Base-by-base conservation (phyloP, 1,139 yeast genomes). In the Yarrowia galli region DNA sequence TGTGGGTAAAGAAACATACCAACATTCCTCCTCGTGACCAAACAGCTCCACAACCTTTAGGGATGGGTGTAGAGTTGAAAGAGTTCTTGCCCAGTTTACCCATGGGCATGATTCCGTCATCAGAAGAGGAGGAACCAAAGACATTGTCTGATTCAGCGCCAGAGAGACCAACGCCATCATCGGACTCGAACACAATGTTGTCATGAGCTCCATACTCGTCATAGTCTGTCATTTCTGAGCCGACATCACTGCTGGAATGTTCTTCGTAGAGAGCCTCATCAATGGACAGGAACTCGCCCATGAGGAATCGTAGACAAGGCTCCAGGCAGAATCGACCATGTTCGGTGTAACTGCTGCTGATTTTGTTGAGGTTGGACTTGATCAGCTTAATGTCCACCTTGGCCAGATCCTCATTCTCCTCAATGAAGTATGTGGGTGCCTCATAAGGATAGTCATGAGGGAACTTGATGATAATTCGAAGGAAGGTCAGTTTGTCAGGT, bases 31-130 rank as follows among this genome's bases (percentile, higher is more conserved):
- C 84, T 18, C 86, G 84, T 0, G 96, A 83, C 97, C 98, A 92
- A 0, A 86, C 81, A 0, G 97, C 97, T 12, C 98, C 97, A 80
- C 97, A 92, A 3, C 95, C 96, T 75, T 91, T 92, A 0, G 98
- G 97, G 3, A 92, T 83, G 0, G 98, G 98, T 0, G 97, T 91
- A 46, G 92, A 88, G 74, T 92, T 97, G 73, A 87, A 85, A 18
- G 66, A 46, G 56, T 61, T 61, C 46, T 61, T 58, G 2, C 64
- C 64, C 5, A 58, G 45, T 12, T 20, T 10, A 22, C 22, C 28
- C 43, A 65, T 53, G 16, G 70, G 68, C 36, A 71, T 71, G 20
- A 74, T 73, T 22, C 72, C 74, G 40, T 72, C 75, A 16, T 72
- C 75, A 40, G 75, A 72, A 9, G 77, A 68, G 4, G 73, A 71